Base-by-base conservation (phyloP, 202 grass and related monocot species). In the Saccharum hybrid region DNA sequence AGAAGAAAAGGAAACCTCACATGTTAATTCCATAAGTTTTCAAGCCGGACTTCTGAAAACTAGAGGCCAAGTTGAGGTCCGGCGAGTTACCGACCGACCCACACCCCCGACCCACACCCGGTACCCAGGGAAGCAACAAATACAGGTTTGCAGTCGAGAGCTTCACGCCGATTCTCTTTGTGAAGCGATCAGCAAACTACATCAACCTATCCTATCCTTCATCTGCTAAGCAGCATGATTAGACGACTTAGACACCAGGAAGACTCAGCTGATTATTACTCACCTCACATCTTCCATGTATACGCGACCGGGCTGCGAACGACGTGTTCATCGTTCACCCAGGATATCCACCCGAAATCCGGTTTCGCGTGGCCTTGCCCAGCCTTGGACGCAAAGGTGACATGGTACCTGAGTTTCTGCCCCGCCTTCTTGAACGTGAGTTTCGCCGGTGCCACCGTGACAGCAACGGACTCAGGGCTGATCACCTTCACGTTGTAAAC, bases 321-420 rank as follows among this genome's bases (percentile, higher is more conserved):
- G 19, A 83, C 61, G 36, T 94, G 87, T 22, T 93, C 74, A 6
- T 82, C 23, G 12, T 82, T 93, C 63, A 31, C 76, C 96, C 96
- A 98, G 66, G 75, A 85, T 68, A 98, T 92, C 96, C 91, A 95
- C 41, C 96, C 93, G 37, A 98, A 98, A 65, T 90, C 89, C 1
- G 68, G 70, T 60, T 83, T 90, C 22, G 5, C 22, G 8, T 12
- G 72, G 62, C 66, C 77, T 28, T 67, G 43, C 30, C 22, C 66
- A 36, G 75, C 84, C 38, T 81, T 88, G 0, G 92, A 88, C 7
- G 54, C 1, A 68, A 95, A 98, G 31, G 85, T 98, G 49, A 98
- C 72, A 23, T 88, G 87, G 79, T 94, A 98, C 45, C 68, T 92
- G 77, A 81, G 87, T 79, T 98, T 98, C 72, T 93, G 93, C 6